Percentiles rank a stretch among this genome's conserved stretches.
phyloP scores from a whole-genome alignment of 192 early-diverging fungal species.

The Chytriomyces sp. region DNA sequence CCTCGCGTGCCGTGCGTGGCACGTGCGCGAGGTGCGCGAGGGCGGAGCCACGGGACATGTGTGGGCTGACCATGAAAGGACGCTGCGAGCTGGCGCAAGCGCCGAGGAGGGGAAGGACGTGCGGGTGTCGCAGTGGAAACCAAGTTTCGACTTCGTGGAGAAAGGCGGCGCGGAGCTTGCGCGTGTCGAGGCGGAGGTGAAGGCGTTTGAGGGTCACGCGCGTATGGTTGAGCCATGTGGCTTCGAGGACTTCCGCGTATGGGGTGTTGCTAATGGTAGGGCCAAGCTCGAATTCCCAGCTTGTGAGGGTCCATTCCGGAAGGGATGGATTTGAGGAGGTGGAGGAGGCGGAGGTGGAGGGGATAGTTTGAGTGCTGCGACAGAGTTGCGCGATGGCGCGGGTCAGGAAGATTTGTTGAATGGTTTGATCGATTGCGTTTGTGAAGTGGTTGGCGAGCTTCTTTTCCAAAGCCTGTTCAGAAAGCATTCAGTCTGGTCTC shows the following conservation, averaged over 20 bases:
- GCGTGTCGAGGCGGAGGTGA: neutral
- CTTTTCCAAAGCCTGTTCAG: constrained; percentile 23
- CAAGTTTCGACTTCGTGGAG: constrained; percentile 14
- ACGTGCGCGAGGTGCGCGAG: neutral
- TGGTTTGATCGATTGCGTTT: constrained; percentile 7
- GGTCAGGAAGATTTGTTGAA: constrained; percentile 29
- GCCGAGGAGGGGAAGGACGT: constrained; percentile 38
- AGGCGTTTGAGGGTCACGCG: neutral
- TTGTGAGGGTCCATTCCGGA: constrained; percentile 34
- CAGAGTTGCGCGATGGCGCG: constrained; percentile 18
- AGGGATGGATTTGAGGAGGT: too few species aligned
- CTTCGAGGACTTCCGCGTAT: neutral
- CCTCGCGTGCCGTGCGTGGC: neutral
- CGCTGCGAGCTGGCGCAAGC: constrained; percentile 26
- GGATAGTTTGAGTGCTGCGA: too few species aligned
- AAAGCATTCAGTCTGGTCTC: too few species aligned
- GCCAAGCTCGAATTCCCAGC: constrained; percentile 39
- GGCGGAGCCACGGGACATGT: constrained; percentile 19
- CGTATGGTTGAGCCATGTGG: neutral
- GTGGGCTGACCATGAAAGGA: constrained; percentile 41
- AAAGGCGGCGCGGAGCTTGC: neutral
- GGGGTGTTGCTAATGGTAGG: neutral
- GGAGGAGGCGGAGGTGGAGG: too few species aligned
- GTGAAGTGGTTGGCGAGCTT: constrained; percentile 18
- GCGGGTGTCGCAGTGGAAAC: constrained; percentile 29